These are phyloP conservation scores for Ilex paraguariensis DNA, from an alignment of 305 asterid genomes.

Conservation along the genomic window DNA sequence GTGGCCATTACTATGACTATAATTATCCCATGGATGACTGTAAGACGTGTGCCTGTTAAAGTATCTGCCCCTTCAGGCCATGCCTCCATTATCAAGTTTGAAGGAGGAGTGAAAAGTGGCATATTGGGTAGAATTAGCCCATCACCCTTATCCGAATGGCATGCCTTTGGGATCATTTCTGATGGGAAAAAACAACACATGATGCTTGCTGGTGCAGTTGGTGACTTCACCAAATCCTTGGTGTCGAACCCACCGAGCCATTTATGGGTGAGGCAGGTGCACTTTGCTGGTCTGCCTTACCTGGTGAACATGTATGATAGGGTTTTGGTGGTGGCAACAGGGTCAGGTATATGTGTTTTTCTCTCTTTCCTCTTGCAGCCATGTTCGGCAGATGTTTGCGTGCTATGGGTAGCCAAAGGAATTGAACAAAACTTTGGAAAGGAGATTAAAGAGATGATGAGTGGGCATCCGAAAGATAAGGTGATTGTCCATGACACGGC, in stretches of 20 bases:
- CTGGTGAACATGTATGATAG: not conserved
- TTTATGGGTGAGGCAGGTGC: not conserved
- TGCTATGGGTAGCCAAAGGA: not conserved
- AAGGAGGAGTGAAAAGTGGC: not conserved
- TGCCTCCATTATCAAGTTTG: conserved; percentile 1
- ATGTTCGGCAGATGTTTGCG: not conserved
- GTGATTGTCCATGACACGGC: not conserved
- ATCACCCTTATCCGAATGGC: not conserved
- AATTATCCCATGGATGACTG: not conserved
- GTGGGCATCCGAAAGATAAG: not conserved
- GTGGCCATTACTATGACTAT: not conserved
- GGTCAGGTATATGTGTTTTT: not conserved
- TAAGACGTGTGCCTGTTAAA: not conserved
- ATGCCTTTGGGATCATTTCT: not conserved
- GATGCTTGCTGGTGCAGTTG: conserved; percentile 2
- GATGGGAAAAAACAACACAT: not conserved
- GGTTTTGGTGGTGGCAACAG: not conserved
- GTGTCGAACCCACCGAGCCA: not conserved
- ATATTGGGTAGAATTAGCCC: not conserved
- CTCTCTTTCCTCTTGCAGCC: not conserved
- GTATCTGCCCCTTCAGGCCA: not conserved
- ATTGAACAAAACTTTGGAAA: not conserved
- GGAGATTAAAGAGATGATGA: not conserved
- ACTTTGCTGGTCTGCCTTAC: conserved; percentile 1
- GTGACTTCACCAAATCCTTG: not conserved